A percentile compares a stretch with the other conserved stretches of the same genome.
Evolutionary conservation across 2,329 filamentous ascomycete species (phyloP).

Genomic region (Talaromyces sp.): DNA sequence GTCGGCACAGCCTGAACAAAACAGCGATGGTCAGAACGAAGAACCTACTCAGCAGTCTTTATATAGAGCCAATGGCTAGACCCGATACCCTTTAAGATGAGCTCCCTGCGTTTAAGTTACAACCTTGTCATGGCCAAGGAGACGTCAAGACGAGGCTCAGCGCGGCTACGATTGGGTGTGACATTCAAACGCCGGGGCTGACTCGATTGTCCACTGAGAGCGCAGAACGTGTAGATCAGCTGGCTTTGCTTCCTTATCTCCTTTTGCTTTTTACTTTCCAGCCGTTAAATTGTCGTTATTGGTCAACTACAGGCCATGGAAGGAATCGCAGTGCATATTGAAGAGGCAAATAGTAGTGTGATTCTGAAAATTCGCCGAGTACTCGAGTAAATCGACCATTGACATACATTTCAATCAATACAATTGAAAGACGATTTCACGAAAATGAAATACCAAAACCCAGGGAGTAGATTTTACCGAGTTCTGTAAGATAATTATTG

Average conservation of each 20-base stretch:
- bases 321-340: not conserved
- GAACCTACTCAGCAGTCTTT: not conserved
- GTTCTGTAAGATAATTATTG: not conserved
- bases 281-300: not conserved
- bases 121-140: not conserved
- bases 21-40: not conserved
- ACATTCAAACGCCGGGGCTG: not conserved
- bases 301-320: not conserved
- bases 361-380: not conserved
- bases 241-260: not conserved
- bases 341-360: not conserved
- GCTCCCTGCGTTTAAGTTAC: not conserved
- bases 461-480: not conserved
- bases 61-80: not conserved
- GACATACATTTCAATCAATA: not conserved
- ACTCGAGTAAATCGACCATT: not conserved
- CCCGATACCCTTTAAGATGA: not conserved
- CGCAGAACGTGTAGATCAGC: not conserved
- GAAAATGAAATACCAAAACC: constrained; percentile 13
- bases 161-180: constrained; percentile 15
- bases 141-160: constrained; percentile 1
- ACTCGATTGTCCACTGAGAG: not conserved
- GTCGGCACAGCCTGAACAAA: not conserved
- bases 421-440: not conserved
- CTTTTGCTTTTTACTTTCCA: not conserved